Percentiles rank a stretch among this genome's conserved stretches.
phyloP scores from a whole-genome alignment of 768 basidiomycete species.

The Cyclocybe aegerita region DNA sequence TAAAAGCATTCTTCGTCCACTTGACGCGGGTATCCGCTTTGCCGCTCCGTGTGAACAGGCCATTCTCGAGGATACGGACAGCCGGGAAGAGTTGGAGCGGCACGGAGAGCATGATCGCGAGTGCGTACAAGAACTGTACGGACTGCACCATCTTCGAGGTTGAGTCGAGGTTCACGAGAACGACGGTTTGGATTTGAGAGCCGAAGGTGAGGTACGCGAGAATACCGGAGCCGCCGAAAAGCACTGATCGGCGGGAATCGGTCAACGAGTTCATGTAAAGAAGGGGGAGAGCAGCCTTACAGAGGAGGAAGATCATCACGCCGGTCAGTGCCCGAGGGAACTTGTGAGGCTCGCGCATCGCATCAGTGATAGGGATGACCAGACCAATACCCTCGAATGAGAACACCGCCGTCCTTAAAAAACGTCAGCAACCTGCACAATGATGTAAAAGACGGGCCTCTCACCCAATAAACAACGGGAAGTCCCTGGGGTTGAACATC shows the following conservation, averaged over 20 bases:
- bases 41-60: constrained; percentile 84
- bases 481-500: constrained; percentile 87
- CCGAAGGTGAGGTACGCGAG: constrained; percentile 91
- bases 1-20: constrained; percentile 94
- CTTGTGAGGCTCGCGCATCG: constrained; percentile 93
- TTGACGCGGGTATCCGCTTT: constrained; percentile 82
- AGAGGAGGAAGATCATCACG: constrained; percentile 84
- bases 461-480: constrained; percentile 89
- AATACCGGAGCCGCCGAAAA: constrained; percentile 87
- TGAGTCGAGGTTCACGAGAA: constrained; percentile 89
- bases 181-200: constrained; percentile 84
- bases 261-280: neutral
- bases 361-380: constrained; percentile 94
- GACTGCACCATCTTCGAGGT: constrained; percentile 85
- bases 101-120: constrained; percentile 89
- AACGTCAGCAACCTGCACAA: constrained; percentile 5
- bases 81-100: constrained; percentile 98
- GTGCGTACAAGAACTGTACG: constrained; percentile 86
- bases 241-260: constrained; percentile 38
- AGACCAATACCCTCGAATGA: constrained; percentile 98
- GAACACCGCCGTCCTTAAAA: constrained; percentile 87
- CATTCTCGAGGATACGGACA: constrained; percentile 95
- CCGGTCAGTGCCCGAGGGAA: constrained; percentile 87
- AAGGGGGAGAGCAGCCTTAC: constrained; percentile 36
- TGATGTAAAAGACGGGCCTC: constrained; percentile 20